A percentile compares a stretch with the other conserved stretches of the same genome.
phyloP scores from a whole-genome alignment of 768 basidiomycete species.

The Mycena belliarum region DNA sequence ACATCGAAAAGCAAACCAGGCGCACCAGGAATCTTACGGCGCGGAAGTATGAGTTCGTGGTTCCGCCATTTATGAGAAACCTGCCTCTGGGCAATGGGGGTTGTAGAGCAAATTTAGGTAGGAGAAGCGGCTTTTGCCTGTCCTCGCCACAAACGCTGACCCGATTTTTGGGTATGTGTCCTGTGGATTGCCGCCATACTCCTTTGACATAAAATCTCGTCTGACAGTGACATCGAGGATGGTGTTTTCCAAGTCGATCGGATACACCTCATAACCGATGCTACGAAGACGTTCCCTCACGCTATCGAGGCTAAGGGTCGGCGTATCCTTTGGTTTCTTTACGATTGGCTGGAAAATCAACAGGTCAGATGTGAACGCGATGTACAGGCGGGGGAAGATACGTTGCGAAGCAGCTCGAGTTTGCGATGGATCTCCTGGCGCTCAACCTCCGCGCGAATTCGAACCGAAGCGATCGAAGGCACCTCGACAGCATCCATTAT shows the following conservation, averaged over 20 bases:
- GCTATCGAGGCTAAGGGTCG: neutral
- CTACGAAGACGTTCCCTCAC: slow-evolving; percentile 3
- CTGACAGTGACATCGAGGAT: slow-evolving; percentile 30
- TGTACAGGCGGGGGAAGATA: neutral
- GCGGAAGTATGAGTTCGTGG: no score
- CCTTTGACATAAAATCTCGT: slow-evolving; percentile 30
- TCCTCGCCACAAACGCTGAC: slow-evolving; percentile 20
- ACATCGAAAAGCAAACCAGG: slow-evolving; percentile 34
- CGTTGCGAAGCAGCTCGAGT: slow-evolving; percentile 2
- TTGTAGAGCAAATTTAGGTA: slow-evolving; percentile 34
- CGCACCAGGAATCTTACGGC: slow-evolving; percentile 29
- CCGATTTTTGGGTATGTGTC: slow-evolving; percentile 28
- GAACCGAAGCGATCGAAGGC: neutral
- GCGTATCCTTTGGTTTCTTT: slow-evolving; percentile 21
- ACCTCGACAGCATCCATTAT: slow-evolving; percentile 2
- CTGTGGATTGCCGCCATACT: slow-evolving; percentile 38
- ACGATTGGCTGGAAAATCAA: slow-evolving; percentile 17
- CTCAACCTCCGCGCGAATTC: neutral
- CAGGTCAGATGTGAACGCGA: neutral
- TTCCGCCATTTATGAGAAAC: no score
- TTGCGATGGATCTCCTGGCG: neutral
- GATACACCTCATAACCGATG: slow-evolving; percentile 27
- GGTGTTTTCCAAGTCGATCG: slow-evolving; percentile 27
- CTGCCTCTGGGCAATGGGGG: slow-evolving; percentile 32
- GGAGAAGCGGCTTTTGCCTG: slow-evolving; percentile 36